Conservation (phyloP, 2,329 filamentous ascomycete genomes). For the Metarhizium humberi region DNA sequence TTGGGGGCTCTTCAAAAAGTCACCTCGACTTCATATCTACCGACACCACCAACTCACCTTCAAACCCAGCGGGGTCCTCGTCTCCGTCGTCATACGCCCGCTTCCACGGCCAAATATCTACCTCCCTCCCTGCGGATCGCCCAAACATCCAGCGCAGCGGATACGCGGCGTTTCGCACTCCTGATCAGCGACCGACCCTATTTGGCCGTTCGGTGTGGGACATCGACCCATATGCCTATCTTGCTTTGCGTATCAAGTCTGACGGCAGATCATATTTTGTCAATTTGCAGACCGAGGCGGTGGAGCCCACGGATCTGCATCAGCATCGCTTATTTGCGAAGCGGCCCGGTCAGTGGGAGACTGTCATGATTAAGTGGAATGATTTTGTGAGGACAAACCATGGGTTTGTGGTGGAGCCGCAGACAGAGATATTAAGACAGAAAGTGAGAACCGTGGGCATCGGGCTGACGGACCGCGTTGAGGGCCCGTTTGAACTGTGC, state of each 20-base stretch:
- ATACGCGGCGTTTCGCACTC: slow-evolving; percentile 84
- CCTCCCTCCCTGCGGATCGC: slow-evolving; percentile 64
- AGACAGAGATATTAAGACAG: slow-evolving; percentile 79
- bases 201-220: slow-evolving; percentile 85
- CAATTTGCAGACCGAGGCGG: slow-evolving; percentile 89
- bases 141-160: slow-evolving; percentile 72
- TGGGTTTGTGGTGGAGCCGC: slow-evolving; percentile 84
- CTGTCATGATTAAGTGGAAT: slow-evolving; percentile 79
- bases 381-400: slow-evolving; percentile 95
- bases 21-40: slow-evolving; percentile 53
- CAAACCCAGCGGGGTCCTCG: background rate
- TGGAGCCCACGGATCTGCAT: slow-evolving; percentile 91
- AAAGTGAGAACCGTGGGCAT: slow-evolving; percentile 81
- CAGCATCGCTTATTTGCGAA: slow-evolving; percentile 82
- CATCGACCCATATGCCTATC: slow-evolving; percentile 78
- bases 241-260: slow-evolving; percentile 80
- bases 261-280: slow-evolving; percentile 90
- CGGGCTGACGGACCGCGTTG: slow-evolving; percentile 78
- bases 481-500: slow-evolving; percentile 79
- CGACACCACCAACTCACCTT: background rate
- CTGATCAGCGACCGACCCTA: slow-evolving; percentile 65
- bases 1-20: slow-evolving; percentile 75
- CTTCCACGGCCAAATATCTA: slow-evolving; percentile 86
- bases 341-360: slow-evolving; percentile 84
- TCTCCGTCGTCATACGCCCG: slow-evolving; percentile 47